Percentiles rank a stretch among this genome's conserved stretches.
These are phyloP conservation scores for Globisporangium splendens DNA, from an alignment of 352 stramenopile species.

Conservation along the genomic window DNA sequence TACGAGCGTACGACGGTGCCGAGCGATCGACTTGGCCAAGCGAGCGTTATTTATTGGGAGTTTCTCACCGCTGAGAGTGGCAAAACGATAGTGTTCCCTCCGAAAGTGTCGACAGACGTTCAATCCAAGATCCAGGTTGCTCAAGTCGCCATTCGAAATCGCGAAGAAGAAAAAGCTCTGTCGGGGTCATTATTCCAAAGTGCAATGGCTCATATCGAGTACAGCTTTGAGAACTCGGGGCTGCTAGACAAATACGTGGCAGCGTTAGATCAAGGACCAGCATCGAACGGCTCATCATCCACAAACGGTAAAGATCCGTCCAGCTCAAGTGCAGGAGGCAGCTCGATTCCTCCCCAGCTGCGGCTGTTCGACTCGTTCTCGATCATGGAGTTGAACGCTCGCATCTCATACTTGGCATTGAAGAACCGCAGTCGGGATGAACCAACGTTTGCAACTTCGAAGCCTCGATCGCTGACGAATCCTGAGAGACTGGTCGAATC, in stretches of 20 bases:
- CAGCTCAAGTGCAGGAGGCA: not conserved
- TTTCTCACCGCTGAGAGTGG: conserved; percentile 65
- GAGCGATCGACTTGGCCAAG: conserved; percentile 71
- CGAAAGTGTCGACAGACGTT: conserved; percentile 40
- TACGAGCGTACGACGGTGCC: conserved; percentile 69
- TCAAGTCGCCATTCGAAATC: conserved; percentile 30
- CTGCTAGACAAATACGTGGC: conserved; percentile 79
- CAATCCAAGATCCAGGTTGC: conserved; percentile 66
- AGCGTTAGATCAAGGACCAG: conserved; percentile 46
- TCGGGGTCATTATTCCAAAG: conserved; percentile 63
- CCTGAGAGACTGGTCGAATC: conserved; percentile 31
- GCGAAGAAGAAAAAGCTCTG: conserved; percentile 18
- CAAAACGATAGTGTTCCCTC: conserved; percentile 59
- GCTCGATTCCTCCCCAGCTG: conserved; percentile 65
- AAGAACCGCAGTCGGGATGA: conserved; percentile 42
- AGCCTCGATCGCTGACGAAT: conserved; percentile 26
- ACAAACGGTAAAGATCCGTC: conserved; percentile 17
- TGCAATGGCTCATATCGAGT: conserved; percentile 67
- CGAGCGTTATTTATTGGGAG: conserved; percentile 82
- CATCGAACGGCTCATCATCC: conserved; percentile 3
- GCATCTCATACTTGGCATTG: conserved; percentile 59
- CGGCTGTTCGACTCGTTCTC: conserved; percentile 82
- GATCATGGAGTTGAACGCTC: conserved; percentile 84
- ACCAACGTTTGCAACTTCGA: conserved; percentile 33
- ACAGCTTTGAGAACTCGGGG: conserved; percentile 59